phyloP scores from a whole-genome alignment of 106 monocot genomes.

The Platanthera zijinensis region DNA sequence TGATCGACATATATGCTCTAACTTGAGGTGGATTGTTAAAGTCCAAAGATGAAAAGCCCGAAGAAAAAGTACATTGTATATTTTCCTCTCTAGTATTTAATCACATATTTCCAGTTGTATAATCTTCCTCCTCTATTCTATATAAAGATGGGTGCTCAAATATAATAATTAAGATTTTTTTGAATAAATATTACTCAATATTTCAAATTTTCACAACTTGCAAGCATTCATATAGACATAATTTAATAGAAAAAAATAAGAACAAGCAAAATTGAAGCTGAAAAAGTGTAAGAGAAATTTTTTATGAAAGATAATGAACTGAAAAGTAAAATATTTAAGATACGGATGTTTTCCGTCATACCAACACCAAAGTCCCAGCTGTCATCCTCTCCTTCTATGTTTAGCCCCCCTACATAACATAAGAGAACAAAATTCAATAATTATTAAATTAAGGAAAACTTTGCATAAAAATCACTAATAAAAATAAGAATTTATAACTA shows the following conservation, averaged over 20 bases:
- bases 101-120: too few relatives aligned
- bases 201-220: too few relatives aligned
- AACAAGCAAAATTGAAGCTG: background rate
- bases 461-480: background rate
- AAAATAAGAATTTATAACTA: background rate
- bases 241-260: background rate
- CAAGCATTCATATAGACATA: too few relatives aligned
- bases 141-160: too few relatives aligned
- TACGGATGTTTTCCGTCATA: slow-evolving; percentile 22
- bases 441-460: background rate
- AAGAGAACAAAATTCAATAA: slow-evolving; percentile 6
- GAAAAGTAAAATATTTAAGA: background rate
- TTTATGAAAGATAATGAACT: background rate
- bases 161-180: too few relatives aligned
- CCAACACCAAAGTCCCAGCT: slow-evolving; percentile 97
- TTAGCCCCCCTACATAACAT: slow-evolving; percentile 63
- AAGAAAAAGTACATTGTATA: too few relatives aligned
- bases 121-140: too few relatives aligned
- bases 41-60: too few relatives aligned
- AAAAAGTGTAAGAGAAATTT: background rate
- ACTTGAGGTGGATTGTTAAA: too few relatives aligned
- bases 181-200: too few relatives aligned
- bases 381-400: slow-evolving; percentile 87
- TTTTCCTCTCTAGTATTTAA: too few relatives aligned
- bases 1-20: too few relatives aligned